phyloP scores from a whole-genome alignment of 1,139 yeast species.

The Debaryomyces subglobosus region DNA sequence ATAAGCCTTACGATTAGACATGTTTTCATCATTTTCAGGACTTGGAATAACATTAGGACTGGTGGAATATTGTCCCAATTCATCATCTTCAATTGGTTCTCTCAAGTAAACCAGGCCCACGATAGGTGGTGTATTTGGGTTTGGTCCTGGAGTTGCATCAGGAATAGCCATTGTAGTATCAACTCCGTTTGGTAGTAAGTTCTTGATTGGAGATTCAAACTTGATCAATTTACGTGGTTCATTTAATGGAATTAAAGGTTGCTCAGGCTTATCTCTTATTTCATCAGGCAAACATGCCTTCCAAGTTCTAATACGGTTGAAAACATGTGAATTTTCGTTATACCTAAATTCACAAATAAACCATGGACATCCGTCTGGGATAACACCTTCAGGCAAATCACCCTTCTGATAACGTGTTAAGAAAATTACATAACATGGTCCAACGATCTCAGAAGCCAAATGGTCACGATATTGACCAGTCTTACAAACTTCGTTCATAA shows the following conservation, averaged over 20 bases:
- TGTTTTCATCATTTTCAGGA: conserved; percentile 61
- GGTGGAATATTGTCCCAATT: conserved; percentile 69
- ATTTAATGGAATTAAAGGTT: conserved; percentile 59
- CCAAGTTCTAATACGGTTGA: conserved; percentile 97
- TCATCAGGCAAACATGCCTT: conserved; percentile 98
- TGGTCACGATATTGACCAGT: conserved; percentile 98
- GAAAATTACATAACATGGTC: conserved; percentile 93
- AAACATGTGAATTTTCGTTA: conserved; percentile 85
- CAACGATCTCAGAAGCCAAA: conserved; percentile 81
- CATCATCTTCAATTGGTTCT: conserved; percentile 75
- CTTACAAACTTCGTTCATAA: conserved; percentile 92
- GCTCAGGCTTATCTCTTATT: conserved; percentile 83
- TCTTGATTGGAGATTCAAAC: conserved; percentile 82
- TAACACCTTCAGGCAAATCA: conserved; percentile 70
- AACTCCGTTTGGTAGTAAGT: conserved; percentile 74
- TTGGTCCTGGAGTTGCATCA: conserved; percentile 78
- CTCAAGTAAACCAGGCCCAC: conserved; percentile 87
- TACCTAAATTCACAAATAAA: conserved; percentile 95
- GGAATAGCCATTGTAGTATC: conserved; percentile 75
- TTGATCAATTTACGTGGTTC: conserved; percentile 70
- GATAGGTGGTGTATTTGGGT: conserved; percentile 80
- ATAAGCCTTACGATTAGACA: conserved; percentile 41
- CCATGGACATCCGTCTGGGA: conserved; percentile 76
- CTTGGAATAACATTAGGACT: conserved; percentile 54
- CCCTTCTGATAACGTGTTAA: conserved; percentile 95